Conservation (phyloP, 306 rosid genomes). For the Begonia loranthoides region DNA sequence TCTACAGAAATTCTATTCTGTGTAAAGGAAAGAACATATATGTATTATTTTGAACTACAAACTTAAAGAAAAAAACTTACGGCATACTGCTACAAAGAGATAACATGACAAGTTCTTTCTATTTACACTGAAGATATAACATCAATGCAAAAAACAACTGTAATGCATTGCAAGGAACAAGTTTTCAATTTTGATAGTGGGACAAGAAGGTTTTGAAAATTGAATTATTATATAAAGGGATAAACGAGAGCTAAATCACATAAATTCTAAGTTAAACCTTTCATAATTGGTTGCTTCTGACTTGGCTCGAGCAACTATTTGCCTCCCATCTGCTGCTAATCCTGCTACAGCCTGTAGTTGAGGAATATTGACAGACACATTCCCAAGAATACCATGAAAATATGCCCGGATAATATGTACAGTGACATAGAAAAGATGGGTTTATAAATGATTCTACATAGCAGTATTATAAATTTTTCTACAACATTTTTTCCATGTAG, state of each 20-base stretch:
- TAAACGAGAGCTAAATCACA: too few relatives aligned
- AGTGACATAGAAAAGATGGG: background rate
- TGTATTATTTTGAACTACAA: too few relatives aligned
- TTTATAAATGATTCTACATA: too few relatives aligned
- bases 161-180: conserved; percentile 6
- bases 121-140: background rate
- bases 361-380: conserved; percentile 9
- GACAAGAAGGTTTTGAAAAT: too few relatives aligned
- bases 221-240: too few relatives aligned
- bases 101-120: too few relatives aligned
- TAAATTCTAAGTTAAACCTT: conserved; percentile 31
- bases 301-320: conserved; percentile 52
- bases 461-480: too few relatives aligned
- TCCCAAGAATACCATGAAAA: background rate
- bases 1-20: too few relatives aligned
- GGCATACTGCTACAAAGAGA: too few relatives aligned
- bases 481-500: too few relatives aligned
- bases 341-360: conserved; percentile 71
- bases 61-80: background rate
- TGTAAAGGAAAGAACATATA: too few relatives aligned
- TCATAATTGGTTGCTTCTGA: conserved; percentile 84
- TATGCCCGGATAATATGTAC: conserved; percentile 1
- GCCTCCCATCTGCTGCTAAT: conserved; percentile 54
- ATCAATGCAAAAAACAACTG: background rate
- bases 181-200: too few relatives aligned